Base-by-base conservation (phyloP, 192 early-diverging fungal genomes). In the Entophlyctis helioformis region DNA sequence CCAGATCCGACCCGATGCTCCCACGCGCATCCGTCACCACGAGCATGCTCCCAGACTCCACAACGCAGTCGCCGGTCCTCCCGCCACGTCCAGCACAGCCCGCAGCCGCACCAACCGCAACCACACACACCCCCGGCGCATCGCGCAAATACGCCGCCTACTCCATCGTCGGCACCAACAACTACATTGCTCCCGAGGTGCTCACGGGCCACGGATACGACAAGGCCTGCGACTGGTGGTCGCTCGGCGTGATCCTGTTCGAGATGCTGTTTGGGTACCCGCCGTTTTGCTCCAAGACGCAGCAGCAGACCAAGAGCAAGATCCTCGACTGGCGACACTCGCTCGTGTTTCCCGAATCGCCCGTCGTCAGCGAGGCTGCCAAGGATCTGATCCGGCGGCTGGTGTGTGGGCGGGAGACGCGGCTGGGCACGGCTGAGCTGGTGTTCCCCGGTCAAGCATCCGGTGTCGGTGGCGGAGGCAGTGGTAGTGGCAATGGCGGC, bases 201-300 rank as follows among this genome's bases (percentile, higher is more conserved):
- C 50, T 75, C 18, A 39, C 50, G 9, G 71, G 67, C 12, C 41
- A 16, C 1, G 72, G 72, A 11, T 74, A 83, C 48, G 75, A 76
- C 12, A 64, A 72, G 16, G 60, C 66, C 26, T 82, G 76, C 48
- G 82, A 84, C 52, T 84, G 82, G 82, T 84, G 82, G 82, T 74
- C 70, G 31, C 59, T 82, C 6, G 82, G 81, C n/a, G 78, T 83
- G 12, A 84, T 83, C 38, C 56, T 82, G 54, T 84, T 78, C 38
- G 82, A 84, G 57, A 83, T 82, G 80, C 54, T 84, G 6, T 84
- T 71, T 56, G 82, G 82, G 48, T 84, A 72, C 44, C 78, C 78
- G 20, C 76, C 80, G 31, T 82, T 82, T 37, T 71, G 66, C 24
- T 61, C 67, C 39, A 77, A 51, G 38, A 63, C 38, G 16, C 64